These are phyloP conservation scores for Pelagomonas calceolata DNA, from an alignment of 108 stramenopile species.

Conservation along the genomic window DNA sequence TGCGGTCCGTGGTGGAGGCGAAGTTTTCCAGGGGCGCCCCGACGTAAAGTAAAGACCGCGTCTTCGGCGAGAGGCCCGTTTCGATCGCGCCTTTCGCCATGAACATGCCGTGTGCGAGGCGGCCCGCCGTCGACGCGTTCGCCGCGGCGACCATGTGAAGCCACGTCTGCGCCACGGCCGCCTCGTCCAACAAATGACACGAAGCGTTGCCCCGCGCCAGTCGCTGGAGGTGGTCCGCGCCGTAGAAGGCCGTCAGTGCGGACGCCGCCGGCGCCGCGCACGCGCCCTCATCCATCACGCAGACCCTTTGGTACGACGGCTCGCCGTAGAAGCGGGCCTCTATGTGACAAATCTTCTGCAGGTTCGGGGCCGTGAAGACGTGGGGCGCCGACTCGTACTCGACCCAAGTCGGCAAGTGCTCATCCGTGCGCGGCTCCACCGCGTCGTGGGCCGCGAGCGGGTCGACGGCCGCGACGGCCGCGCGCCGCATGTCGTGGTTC, in stretches of 20 bases:
- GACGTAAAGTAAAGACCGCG: constrained; percentile 5
- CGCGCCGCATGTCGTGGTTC: too few relatives aligned
- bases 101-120: constrained; percentile 2
- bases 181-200: neutral
- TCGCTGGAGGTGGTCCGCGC: too few relatives aligned
- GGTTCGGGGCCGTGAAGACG: constrained; percentile 4
- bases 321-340: constrained; percentile 1
- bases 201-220: neutral
- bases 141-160: neutral
- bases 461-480: constrained; percentile 9
- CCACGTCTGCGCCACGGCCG: neutral
- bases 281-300: neutral
- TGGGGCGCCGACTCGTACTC: neutral
- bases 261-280: neutral
- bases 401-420: neutral
- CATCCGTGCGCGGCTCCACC: too few relatives aligned
- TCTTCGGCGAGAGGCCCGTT: neutral
- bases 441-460: neutral
- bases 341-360: constrained; percentile 13
- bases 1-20: constrained; percentile 1
- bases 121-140: neutral
- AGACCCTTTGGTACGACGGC: neutral
- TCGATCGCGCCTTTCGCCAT: constrained; percentile 5
- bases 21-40: constrained; percentile 12
- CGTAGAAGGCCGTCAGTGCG: neutral